Evolutionary conservation across 2,329 filamentous ascomycete genomes (phyloP).

Genomic region (Pseudogymnoascus sp.): DNA sequence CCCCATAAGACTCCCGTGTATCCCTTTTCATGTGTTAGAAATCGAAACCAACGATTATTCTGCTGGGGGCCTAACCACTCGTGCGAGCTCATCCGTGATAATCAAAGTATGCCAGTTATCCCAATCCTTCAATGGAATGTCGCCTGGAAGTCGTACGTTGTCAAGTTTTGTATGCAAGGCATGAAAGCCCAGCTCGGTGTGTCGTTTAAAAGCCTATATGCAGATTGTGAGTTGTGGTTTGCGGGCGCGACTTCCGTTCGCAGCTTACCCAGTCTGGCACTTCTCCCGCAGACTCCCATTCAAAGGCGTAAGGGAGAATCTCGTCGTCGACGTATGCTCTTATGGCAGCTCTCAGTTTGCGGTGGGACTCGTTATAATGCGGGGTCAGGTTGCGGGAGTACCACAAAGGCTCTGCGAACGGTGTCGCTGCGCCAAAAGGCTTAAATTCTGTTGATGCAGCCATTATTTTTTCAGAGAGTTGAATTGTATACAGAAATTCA

Average conservation of each 20-base stretch:
- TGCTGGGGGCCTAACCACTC: slow-evolving; percentile 31
- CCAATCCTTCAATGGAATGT: slow-evolving; percentile 41
- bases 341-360: slow-evolving; percentile 47
- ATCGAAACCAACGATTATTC: not conserved
- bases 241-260: slow-evolving; percentile 6
- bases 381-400: slow-evolving; percentile 33
- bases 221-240: not conserved
- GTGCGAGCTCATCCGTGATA: slow-evolving; percentile 46
- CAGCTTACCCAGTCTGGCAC: slow-evolving; percentile 39
- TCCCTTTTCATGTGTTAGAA: slow-evolving; percentile 26
- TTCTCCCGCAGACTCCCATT: slow-evolving; percentile 55
- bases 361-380: slow-evolving; percentile 58
- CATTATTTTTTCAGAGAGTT: not conserved
- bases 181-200: slow-evolving; percentile 28
- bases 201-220: slow-evolving; percentile 23
- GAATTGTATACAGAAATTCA: not conserved
- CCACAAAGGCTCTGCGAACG: slow-evolving; percentile 29
- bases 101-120: slow-evolving; percentile 52
- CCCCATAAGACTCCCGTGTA: slow-evolving; percentile 52
- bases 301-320: slow-evolving; percentile 50
- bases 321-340: slow-evolving; percentile 53
- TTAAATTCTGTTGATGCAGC: not conserved
- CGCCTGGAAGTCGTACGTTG: slow-evolving; percentile 37
- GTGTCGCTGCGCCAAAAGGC: slow-evolving; percentile 23
- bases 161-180: slow-evolving; percentile 31